Conservation (phyloP, 2,329 filamentous ascomycete species). For the Periconia sp. region DNA sequence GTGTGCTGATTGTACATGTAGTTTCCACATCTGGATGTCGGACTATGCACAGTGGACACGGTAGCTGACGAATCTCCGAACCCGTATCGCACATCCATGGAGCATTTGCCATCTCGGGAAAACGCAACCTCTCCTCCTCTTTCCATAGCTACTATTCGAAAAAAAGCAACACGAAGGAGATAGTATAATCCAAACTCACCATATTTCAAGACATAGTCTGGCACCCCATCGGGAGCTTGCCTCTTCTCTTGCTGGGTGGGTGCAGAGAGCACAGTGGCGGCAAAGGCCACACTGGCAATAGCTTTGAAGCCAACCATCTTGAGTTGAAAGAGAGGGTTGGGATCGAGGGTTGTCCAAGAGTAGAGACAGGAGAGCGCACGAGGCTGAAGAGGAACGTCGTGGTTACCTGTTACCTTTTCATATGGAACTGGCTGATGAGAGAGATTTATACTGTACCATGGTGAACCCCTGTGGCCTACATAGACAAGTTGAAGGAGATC, state of each 20-base stretch:
- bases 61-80: no score
- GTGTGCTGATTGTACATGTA: no score
- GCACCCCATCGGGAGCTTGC: slow-evolving; percentile 30
- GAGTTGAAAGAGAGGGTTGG: neutral
- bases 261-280: slow-evolving; percentile 13
- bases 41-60: no score
- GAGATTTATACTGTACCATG: neutral
- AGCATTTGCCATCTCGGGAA: no score
- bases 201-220: slow-evolving; percentile 43
- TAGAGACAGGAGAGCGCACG: neutral
- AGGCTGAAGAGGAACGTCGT: neutral
- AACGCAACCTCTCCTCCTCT: no score
- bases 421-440: neutral
- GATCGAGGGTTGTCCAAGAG: neutral
- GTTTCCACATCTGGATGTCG: no score
- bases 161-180: neutral
- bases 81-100: no score
- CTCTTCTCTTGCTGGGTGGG: slow-evolving; percentile 18
- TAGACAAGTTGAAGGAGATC: neutral
- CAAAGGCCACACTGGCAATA: slow-evolving; percentile 12
- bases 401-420: neutral
- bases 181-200: slow-evolving; percentile 22
- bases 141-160: neutral
- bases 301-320: slow-evolving; percentile 2
- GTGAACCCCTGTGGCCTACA: neutral